Evolutionary conservation across 2,329 filamentous ascomycete species (phyloP).

Genomic region (Colletotrichum caudatum): DNA sequence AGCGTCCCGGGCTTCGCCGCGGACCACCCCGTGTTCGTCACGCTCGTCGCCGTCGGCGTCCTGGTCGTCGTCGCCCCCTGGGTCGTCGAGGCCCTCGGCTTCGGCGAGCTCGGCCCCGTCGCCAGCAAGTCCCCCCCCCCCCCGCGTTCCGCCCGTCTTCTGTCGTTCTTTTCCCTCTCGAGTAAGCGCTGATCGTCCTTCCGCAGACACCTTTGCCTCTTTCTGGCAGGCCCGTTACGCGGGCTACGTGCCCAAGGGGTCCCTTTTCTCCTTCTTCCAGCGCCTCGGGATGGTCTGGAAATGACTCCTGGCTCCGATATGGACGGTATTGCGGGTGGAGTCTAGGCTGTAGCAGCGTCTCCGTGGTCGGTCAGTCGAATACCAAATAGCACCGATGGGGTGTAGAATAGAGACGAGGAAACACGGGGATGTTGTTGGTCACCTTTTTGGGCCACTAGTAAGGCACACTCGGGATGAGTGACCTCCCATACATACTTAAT

Average conservation of each 20-base stretch:
- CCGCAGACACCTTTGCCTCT: slow-evolving; percentile 17
- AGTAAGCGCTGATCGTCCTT: neutral
- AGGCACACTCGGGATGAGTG: neutral
- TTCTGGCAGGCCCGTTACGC: slow-evolving; percentile 35
- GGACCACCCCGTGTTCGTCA: slow-evolving; percentile 27
- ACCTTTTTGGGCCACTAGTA: neutral
- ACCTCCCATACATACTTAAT: neutral
- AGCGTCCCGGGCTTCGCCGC: slow-evolving; percentile 20
- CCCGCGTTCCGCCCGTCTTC: too few species aligned
- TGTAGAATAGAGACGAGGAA: neutral
- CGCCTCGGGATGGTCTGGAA: slow-evolving; percentile 32
- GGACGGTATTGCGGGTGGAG: neutral
- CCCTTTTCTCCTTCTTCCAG: slow-evolving; percentile 28
- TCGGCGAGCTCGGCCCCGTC: slow-evolving; percentile 27
- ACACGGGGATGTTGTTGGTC: too few species aligned
- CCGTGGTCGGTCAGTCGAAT: neutral
- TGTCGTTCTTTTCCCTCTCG: too few species aligned
- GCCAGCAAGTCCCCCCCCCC: neutral
- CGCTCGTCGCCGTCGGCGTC: slow-evolving; percentile 38
- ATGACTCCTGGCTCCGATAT: slow-evolving; percentile 3
- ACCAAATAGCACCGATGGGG: neutral
- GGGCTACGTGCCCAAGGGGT: slow-evolving; percentile 27
- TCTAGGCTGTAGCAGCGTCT: neutral
- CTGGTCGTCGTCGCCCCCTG: slow-evolving; percentile 33
- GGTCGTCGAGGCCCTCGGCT: slow-evolving; percentile 37